These are phyloP conservation scores for Cryptococcus hybrid DNA, from an alignment of 1,284 basidiomycete genomes.

Conservation along the genomic window DNA sequence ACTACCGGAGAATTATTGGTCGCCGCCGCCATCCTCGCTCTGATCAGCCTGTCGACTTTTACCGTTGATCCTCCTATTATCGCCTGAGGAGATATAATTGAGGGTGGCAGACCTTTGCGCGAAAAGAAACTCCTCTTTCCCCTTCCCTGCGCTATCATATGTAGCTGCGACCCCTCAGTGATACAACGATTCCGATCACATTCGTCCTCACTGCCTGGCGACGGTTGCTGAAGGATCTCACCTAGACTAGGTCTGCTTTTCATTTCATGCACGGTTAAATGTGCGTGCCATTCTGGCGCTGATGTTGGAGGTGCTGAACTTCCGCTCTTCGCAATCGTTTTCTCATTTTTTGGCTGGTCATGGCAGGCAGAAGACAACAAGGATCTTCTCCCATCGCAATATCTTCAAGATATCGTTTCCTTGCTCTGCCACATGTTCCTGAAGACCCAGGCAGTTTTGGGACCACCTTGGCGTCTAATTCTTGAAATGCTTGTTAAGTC, in stretches of 20 bases:
- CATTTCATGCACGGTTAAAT: not conserved
- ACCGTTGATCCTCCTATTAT: no score
- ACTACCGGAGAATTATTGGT: no score
- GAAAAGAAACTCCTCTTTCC: not conserved
- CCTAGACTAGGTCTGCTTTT: not conserved
- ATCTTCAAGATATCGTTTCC: constrained; percentile 1
- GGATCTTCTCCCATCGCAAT: constrained; percentile 18
- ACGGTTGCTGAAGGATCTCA: not conserved
- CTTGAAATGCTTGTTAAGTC: constrained; percentile 14
- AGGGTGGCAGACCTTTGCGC: not conserved
- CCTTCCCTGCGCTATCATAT: no score
- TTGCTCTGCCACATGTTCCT: not conserved
- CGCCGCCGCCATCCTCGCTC: no score
- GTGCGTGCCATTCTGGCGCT: not conserved
- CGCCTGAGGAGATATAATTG: no score
- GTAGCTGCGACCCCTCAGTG: no score
- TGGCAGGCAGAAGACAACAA: constrained; percentile 5
- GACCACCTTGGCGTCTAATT: constrained; percentile 22
- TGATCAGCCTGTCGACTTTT: no score
- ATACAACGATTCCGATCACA: not conserved
- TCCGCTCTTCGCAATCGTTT: not conserved
- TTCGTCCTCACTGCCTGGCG: not conserved
- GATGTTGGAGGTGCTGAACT: not conserved
- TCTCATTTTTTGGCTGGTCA: not conserved
- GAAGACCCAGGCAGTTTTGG: constrained; percentile 2